phyloP scores from a whole-genome alignment of 129 eudicot genomes.

The Pulicaria dysenterica region DNA sequence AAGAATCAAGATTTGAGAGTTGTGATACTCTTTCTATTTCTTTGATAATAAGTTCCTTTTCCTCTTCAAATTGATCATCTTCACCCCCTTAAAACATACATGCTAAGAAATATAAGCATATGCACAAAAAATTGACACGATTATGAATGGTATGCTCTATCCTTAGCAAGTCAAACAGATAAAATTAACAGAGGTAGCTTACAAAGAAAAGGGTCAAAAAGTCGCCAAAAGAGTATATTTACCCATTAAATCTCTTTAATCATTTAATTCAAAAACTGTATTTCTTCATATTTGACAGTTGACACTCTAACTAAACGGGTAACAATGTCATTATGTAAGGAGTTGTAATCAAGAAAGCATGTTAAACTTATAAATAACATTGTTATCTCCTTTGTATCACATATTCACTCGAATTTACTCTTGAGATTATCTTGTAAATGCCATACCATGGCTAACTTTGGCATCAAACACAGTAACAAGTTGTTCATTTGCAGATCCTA shows the following conservation, averaged over 20 bases:
- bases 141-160: background rate
- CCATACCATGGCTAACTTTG: too few relatives aligned
- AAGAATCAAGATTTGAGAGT: conserved; percentile 56
- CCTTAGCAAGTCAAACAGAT: background rate
- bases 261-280: background rate
- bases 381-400: too few relatives aligned
- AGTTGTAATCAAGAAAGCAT: too few relatives aligned
- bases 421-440: too few relatives aligned
- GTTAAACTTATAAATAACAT: too few relatives aligned
- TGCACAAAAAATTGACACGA: background rate
- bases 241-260: background rate
- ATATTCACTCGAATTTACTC: too few relatives aligned
- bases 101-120: conserved; percentile 21
- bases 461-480: too few relatives aligned
- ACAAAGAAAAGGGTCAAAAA: background rate
- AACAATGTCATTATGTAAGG: too few relatives aligned
- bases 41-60: conserved; percentile 88
- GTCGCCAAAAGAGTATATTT: background rate
- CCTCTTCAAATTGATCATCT: conserved; percentile 96
- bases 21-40: conserved; percentile 86
- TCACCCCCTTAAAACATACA: conserved; percentile 62
- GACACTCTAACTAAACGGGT: too few relatives aligned
- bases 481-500: too few relatives aligned
- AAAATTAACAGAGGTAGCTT: background rate
- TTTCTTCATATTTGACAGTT: background rate